Evolutionary conservation across 1,284 basidiomycete genomes (phyloP), one percentile per base, ranked within the genome.

Genomic region (Naganishia cerealis): DNA sequence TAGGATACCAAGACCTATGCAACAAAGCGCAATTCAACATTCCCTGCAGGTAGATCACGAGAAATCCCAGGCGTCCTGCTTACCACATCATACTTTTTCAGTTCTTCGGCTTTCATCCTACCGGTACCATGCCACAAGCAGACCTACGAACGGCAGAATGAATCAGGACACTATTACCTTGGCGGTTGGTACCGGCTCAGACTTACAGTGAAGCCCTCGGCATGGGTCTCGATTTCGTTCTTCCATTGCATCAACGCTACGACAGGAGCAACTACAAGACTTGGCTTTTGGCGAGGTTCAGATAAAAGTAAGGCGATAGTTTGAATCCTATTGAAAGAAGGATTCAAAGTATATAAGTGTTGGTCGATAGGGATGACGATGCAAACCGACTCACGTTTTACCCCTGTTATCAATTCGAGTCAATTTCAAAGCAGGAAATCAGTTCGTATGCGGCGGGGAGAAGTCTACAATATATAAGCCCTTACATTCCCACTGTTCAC

Each of bases 231-330:
- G 67, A 99, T 93, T 79, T 99, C 96, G 78, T 95, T 93, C 73
- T 88, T 87, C 96, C 96, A 99, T 82, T 99, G 95, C 88, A 99
- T 94, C 72, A 99, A 88, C 29, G 96, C 96, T 57, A 98, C 95
- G 2, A 94, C 96, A 2, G 92, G 92, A 86, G 95, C 95, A 40
- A 99, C 85, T 24, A 99, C 92, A 10, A 99, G 85, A 68, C 92
- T 94, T 0, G 93, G 93, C 77, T 87, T 90, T 71, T 85, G 82
- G 57, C 85, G 81, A 0, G 79, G 79, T 65, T 81, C 79, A 0
- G 89, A 88, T 2, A 95, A 86, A 43, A 99, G 85, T 40, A 99
- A 84, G 2, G 93, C 86, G 61, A 99, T 94, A 74, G 95, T 94
- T 78, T 99, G 96, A 70, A 99, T 97, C 0, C 95, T 99, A 68